Conservation (phyloP, 2,329 filamentous ascomycete genomes). For the Bipolaris sorokiniana region DNA sequence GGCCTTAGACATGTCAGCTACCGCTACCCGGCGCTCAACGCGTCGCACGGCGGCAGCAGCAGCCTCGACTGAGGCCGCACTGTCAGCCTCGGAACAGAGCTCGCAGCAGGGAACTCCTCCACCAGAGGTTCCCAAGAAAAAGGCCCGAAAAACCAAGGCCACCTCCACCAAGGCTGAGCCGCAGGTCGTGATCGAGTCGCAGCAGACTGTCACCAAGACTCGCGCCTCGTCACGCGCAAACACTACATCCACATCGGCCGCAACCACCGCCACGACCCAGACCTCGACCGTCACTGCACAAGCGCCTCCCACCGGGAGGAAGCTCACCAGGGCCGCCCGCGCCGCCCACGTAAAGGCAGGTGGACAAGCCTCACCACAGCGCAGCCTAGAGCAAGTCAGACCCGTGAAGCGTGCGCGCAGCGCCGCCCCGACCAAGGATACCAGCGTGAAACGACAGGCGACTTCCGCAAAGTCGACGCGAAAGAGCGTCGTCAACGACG, state of each 20-base stretch:
- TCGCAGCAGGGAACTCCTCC: slow-evolving; percentile 12
- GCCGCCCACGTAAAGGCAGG: slow-evolving; percentile 18
- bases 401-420: slow-evolving; percentile 19
- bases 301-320: slow-evolving; percentile 11
- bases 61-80: slow-evolving; percentile 19
- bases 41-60: slow-evolving; percentile 23
- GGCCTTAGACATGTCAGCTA: slow-evolving; percentile 20
- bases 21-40: slow-evolving; percentile 23
- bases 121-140: slow-evolving; percentile 18
- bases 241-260: slow-evolving; percentile 7
- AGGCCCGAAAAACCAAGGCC: slow-evolving; percentile 19
- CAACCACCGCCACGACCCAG: slow-evolving; percentile 16
- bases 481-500: slow-evolving; percentile 14
- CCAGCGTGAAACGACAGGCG: slow-evolving; percentile 16
- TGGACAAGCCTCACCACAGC: slow-evolving; percentile 24
- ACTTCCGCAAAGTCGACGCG: slow-evolving; percentile 11
- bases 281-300: not conserved
- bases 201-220: slow-evolving; percentile 12
- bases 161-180: slow-evolving; percentile 17
- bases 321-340: slow-evolving; percentile 22
- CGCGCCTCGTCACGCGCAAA: slow-evolving; percentile 20
- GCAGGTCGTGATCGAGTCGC: slow-evolving; percentile 14
- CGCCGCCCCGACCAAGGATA: slow-evolving; percentile 6
- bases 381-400: slow-evolving; percentile 19
- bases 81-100: slow-evolving; percentile 8